Conservation (phyloP, 2,329 filamentous ascomycete species). For the Trematosphaeria pertusa region DNA sequence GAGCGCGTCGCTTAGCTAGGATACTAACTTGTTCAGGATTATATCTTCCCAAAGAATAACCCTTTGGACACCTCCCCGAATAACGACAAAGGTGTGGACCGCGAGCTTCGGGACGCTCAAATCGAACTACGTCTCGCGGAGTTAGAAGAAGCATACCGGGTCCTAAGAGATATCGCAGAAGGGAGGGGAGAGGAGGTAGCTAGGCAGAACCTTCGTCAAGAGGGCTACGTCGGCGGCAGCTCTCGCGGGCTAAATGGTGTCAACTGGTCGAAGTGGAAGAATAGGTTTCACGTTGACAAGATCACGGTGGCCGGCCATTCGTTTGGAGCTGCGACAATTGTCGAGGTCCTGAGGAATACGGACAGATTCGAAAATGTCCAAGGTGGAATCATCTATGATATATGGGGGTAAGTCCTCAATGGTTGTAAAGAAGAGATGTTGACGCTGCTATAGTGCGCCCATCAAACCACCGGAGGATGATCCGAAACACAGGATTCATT, state of each 20-base stretch:
- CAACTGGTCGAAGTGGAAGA: constrained; percentile 65
- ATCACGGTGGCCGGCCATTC: constrained; percentile 71
- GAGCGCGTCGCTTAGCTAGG: not conserved
- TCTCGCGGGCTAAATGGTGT: constrained; percentile 64
- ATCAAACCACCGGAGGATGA: constrained; percentile 52
- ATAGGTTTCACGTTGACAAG: constrained; percentile 61
- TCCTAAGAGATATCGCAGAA: constrained; percentile 62
- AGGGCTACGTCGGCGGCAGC: constrained; percentile 66
- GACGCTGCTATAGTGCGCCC: constrained; percentile 51
- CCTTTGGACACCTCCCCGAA: constrained; percentile 57
- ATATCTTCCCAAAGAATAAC: constrained; percentile 66
- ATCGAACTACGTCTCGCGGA: constrained; percentile 69
- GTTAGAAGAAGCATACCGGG: constrained; percentile 67
- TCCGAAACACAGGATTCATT: constrained; percentile 55
- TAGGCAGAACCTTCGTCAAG: constrained; percentile 61
- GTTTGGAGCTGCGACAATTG: constrained; percentile 70
- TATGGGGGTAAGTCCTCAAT: constrained; percentile 58
- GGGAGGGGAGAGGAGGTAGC: constrained; percentile 62
- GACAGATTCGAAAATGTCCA: constrained; percentile 64
- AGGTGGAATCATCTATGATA: constrained; percentile 71
- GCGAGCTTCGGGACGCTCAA: constrained; percentile 65
- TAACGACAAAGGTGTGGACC: constrained; percentile 67
- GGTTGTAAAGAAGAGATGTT: not conserved
- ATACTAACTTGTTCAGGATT: constrained; percentile 52
- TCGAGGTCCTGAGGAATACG: constrained; percentile 64